A percentile compares a stretch with the other conserved stretches of the same genome.
These are phyloP conservation scores for Sequoia sempervirens DNA, from an alignment of 75 land plant genomes.

Conservation along the genomic window DNA sequence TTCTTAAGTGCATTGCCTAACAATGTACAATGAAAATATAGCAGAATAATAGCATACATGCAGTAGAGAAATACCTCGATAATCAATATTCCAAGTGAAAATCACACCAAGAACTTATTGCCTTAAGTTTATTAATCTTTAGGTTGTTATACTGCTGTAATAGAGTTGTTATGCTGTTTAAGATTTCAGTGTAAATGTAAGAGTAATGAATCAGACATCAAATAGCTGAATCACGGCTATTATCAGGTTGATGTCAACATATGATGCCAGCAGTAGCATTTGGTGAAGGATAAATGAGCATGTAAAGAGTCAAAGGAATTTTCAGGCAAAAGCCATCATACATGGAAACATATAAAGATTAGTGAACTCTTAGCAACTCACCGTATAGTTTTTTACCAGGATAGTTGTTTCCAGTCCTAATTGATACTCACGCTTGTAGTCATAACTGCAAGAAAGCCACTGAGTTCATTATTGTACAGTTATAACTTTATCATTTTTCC, in stretches of 20 bases:
- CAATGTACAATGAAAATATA: neutral
- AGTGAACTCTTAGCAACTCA: slow-evolving; percentile 20
- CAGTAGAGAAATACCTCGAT: neutral
- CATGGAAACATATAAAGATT: neutral
- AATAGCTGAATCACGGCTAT: neutral
- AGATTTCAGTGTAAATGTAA: neutral
- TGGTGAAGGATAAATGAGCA: neutral
- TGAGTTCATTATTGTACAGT: neutral
- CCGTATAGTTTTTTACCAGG: slow-evolving; percentile 94
- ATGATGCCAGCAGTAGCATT: neutral
- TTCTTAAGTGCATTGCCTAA: neutral
- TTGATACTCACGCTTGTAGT: slow-evolving; percentile 95
- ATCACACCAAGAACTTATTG: neutral
- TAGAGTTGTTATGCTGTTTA: neutral
- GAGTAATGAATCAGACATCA: neutral
- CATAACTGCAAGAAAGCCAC: slow-evolving; percentile 58
- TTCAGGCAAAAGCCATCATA: neutral
- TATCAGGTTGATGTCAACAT: neutral
- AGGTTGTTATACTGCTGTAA: neutral
- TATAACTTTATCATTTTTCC: neutral
- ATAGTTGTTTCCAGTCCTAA: slow-evolving; percentile 97
- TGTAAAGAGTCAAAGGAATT: neutral
- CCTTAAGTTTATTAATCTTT: neutral
- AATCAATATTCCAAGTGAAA: neutral
- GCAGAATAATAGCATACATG: neutral